A percentile compares a stretch with the other conserved stretches of the same genome.
These are phyloP conservation scores for Termitomyces sp. DNA, from an alignment of 768 basidiomycete species.

Conservation along the genomic window DNA sequence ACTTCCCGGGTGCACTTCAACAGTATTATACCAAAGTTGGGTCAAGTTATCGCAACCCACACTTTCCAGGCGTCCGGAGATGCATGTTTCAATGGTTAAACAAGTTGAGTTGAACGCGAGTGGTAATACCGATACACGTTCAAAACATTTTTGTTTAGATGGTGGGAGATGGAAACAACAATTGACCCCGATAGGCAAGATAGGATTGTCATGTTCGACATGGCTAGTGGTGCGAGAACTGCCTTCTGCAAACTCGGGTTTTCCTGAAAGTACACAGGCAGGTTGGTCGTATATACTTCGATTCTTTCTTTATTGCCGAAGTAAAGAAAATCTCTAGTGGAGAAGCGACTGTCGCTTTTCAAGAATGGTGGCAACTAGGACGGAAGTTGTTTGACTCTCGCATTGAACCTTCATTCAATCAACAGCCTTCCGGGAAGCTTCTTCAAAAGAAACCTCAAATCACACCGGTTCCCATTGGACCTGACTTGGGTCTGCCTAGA, in stretches of 20 bases:
- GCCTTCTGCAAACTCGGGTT: conserved; percentile 12
- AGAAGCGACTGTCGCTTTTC: conserved; percentile 56
- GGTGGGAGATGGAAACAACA: conserved; percentile 32
- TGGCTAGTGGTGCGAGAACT: conserved; percentile 48
- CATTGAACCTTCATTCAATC: not conserved
- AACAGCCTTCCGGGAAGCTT: conserved; percentile 9
- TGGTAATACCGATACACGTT: conserved; percentile 6
- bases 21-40: conserved; percentile 66
- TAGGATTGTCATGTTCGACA: conserved; percentile 47
- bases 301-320: not conserved
- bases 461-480: conserved; percentile 29
- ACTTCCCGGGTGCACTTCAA: not conserved
- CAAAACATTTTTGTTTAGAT: conserved; percentile 21
- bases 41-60: conserved; percentile 70
- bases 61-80: conserved; percentile 62
- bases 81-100: conserved; percentile 53
- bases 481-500: conserved; percentile 28
- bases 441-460: conserved; percentile 18
- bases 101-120: conserved; percentile 26
- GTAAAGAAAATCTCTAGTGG: conserved; percentile 39
- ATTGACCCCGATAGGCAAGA: conserved; percentile 13
- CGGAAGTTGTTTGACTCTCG: conserved; percentile 17
- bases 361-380: conserved; percentile 57
- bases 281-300: conserved; percentile 19
- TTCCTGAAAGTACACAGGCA: conserved; percentile 18